Conservation (phyloP, 768 basidiomycete species). For the Leccinum truebloodii region DNA sequence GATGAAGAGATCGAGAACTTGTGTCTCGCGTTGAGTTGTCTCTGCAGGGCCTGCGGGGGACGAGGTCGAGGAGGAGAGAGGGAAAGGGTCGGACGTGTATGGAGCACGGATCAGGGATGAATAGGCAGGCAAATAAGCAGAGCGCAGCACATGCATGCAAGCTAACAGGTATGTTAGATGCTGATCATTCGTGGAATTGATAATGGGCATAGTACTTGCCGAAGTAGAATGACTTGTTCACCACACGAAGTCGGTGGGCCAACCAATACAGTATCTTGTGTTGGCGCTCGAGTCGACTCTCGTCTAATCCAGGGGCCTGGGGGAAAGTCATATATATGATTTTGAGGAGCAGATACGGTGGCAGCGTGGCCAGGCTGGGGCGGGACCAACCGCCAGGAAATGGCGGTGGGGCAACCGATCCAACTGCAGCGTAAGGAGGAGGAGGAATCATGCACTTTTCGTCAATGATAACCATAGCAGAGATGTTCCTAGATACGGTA, state of each 20-base stretch:
- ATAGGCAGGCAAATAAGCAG: slow-evolving; percentile 71
- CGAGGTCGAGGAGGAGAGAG: slow-evolving; percentile 39
- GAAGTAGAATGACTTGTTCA: slow-evolving; percentile 67
- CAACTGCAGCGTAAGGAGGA: slow-evolving; percentile 37
- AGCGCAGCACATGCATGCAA: slow-evolving; percentile 81
- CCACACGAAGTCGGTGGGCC: slow-evolving; percentile 57
- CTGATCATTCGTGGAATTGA: neutral
- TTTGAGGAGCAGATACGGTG: slow-evolving; percentile 66
- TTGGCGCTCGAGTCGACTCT: slow-evolving; percentile 49
- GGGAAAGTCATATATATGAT: slow-evolving; percentile 70
- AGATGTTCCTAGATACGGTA: neutral
- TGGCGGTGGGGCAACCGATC: slow-evolving; percentile 34
- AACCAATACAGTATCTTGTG: slow-evolving; percentile 76
- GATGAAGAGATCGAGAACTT: slow-evolving; percentile 76
- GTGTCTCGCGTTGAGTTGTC: slow-evolving; percentile 69
- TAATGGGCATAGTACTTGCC: slow-evolving; percentile 37
- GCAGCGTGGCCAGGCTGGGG: slow-evolving; percentile 40
- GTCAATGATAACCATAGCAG: slow-evolving; percentile 47
- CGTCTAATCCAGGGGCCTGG: slow-evolving; percentile 40
- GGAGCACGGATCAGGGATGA: slow-evolving; percentile 54
- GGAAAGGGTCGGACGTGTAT: slow-evolving; percentile 82
- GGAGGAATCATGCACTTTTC: slow-evolving; percentile 41
- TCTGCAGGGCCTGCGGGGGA: slow-evolving; percentile 34
- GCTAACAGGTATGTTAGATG: slow-evolving; percentile 38
- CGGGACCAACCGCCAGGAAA: slow-evolving; percentile 28